Evolutionary conservation across 2,329 filamentous ascomycete species (phyloP).

Genomic region (Colletotrichum lentis): DNA sequence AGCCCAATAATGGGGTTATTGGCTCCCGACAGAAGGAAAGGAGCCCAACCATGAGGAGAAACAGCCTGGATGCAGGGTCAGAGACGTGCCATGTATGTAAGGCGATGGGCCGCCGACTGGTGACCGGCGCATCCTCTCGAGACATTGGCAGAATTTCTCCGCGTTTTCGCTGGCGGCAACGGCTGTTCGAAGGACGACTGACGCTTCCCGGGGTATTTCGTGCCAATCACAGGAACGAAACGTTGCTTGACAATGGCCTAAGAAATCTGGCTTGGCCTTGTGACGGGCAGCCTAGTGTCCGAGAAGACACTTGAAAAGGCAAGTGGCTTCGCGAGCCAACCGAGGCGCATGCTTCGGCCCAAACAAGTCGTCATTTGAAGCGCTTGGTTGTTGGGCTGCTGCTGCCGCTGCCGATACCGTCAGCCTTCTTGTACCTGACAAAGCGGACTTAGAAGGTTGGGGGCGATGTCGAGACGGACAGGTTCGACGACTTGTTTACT

Average conservation of each 20-base stretch:
- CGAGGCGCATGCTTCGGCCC: slow-evolving; percentile 31
- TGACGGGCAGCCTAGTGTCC: slow-evolving; percentile 36
- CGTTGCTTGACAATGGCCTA: slow-evolving; percentile 5
- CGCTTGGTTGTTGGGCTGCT: slow-evolving; percentile 30
- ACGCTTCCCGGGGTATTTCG: slow-evolving; percentile 11
- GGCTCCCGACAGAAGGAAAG: slow-evolving; percentile 28
- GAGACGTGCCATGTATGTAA: slow-evolving; percentile 10
- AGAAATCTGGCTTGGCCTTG: slow-evolving; percentile 13
- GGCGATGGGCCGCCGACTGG: slow-evolving; percentile 38
- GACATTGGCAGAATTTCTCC: slow-evolving; percentile 38
- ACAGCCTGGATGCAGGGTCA: slow-evolving; percentile 38
- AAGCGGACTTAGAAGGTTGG: slow-evolving; percentile 12
- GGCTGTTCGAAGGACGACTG: background rate
- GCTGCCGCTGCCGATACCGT: slow-evolving; percentile 36
- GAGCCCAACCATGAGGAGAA: slow-evolving; percentile 28
- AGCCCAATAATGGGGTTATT: slow-evolving; percentile 36
- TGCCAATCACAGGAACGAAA: slow-evolving; percentile 30
- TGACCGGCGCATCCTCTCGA: slow-evolving; percentile 14
- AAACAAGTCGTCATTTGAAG: slow-evolving; percentile 20
- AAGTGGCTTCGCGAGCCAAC: slow-evolving; percentile 22
- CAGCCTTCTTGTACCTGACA: slow-evolving; percentile 45
- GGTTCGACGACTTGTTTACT: slow-evolving; percentile 33
- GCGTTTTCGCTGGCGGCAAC: slow-evolving; percentile 5
- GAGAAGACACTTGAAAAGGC: slow-evolving; percentile 1
- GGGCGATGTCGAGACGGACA: slow-evolving; percentile 25